Evolutionary conservation across 805 yeast genomes (phyloP), one percentile per base, ranked within the genome.

Genomic region (Hanseniaspora vineae): DNA sequence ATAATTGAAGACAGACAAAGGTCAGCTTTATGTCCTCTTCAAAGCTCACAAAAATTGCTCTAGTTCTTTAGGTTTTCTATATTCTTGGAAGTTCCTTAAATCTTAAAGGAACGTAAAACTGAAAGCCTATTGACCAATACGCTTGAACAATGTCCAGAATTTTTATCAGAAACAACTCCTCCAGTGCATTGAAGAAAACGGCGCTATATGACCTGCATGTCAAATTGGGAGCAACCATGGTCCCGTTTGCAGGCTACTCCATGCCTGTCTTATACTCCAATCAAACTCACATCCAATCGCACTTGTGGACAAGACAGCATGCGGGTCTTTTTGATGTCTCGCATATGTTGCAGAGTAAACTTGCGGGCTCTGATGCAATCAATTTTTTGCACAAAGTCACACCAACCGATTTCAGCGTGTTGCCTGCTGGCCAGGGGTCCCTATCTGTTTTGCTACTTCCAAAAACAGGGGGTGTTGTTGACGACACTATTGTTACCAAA

Each of bases 261-360:
- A 90, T 92, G 97, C 98, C 98, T 1, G 88, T 92, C 10, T 66
- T 87, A 31, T 92, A 89, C 69, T 74, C 77, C 53, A 80, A 73
- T n/a, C 95, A 85, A 66, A 66, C 85, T 1, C 97, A 90, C 64
- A 79, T 87, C 39, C 95, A 88, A 51, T 88, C 97, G 1, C 98
- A 92, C 68, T 76, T 82, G 46, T 92, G 97, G 97, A 94, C 90
- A 0, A 77, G 98, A 63, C 59, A 69, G 18, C 76, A 84, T 52
- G 88, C 89, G 35, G 98, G 98, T 6, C 69, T 92, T 45, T 92
- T 92, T 58, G 98, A 92, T 62, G 98, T 92, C 46, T 85, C 96
- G 47, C 98, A 92, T 66, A 92, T 92, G 98, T 74, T 90, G 45
- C 98, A 92, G 69, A 97, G 94, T 64, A 74, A 70, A 42, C 64